Conservation (phyloP, 176 grass and related monocot genomes). For the Typha latifolia region DNA sequence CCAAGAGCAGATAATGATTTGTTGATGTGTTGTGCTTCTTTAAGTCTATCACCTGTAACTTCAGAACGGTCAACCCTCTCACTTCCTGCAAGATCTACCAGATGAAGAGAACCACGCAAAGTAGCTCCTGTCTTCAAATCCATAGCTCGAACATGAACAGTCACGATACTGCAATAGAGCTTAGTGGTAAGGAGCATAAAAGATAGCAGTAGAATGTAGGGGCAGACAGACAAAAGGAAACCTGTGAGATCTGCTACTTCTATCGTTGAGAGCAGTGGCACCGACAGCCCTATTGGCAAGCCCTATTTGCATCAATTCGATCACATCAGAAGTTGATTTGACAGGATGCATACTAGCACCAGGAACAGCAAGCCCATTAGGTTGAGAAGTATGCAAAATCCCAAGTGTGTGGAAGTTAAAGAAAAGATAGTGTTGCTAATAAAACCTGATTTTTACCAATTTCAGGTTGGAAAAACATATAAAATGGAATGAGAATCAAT, state of each 20-base stretch:
- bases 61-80: slow-evolving; percentile 73
- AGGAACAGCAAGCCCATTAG: slow-evolving; percentile 72
- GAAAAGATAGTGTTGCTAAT: slow-evolving; percentile 18
- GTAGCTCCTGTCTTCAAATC: slow-evolving; percentile 48
- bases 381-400: slow-evolving; percentile 62
- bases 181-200: slow-evolving; percentile 2
- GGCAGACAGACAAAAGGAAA: slow-evolving; percentile 7
- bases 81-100: slow-evolving; percentile 90
- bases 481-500: background rate
- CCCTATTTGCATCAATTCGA: slow-evolving; percentile 71
- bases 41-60: slow-evolving; percentile 69
- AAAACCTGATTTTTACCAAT: background rate
- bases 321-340: slow-evolving; percentile 65
- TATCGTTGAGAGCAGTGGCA: slow-evolving; percentile 83
- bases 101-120: slow-evolving; percentile 56
- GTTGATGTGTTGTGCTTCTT: slow-evolving; percentile 91
- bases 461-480: background rate
- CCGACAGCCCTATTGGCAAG: slow-evolving; percentile 62
- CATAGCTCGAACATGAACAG: slow-evolving; percentile 53
- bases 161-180: slow-evolving; percentile 54
- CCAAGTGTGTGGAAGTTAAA: slow-evolving; percentile 69
- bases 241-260: slow-evolving; percentile 95
- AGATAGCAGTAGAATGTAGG: background rate
- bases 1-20: slow-evolving; percentile 77
- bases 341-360: slow-evolving; percentile 72